A percentile compares a stretch with the other conserved stretches of the same genome.
These are phyloP conservation scores for Botrytis byssoidea DNA, from an alignment of 2,329 filamentous ascomycete species.

Conservation along the genomic window DNA sequence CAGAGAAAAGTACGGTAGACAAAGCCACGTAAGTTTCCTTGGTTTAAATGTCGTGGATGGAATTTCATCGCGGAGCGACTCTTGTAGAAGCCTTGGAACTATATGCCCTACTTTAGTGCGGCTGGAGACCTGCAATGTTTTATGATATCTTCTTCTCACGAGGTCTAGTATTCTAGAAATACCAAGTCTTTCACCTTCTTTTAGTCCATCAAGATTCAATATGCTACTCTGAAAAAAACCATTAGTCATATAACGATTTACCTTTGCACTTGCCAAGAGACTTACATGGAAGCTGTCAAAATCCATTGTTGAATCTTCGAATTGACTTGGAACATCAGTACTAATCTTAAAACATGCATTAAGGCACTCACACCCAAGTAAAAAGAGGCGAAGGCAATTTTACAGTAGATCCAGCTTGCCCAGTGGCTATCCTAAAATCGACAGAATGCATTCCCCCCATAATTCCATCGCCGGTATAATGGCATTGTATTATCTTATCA, in stretches of 20 bases:
- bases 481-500: slow-evolving; percentile 5
- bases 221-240: not conserved
- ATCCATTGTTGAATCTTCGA: slow-evolving; percentile 14
- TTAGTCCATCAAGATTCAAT: slow-evolving; percentile 20
- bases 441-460: slow-evolving; percentile 14
- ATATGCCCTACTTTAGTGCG: slow-evolving; percentile 25
- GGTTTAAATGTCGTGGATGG: slow-evolving; percentile 17
- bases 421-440: not conserved
- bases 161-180: slow-evolving; percentile 25
- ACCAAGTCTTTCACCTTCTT: slow-evolving; percentile 23
- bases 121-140: slow-evolving; percentile 26
- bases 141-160: slow-evolving; percentile 26
- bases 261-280: not conserved
- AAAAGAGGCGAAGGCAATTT: slow-evolving; percentile 4
- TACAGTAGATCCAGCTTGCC: not conserved
- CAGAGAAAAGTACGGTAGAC: slow-evolving; percentile 48
- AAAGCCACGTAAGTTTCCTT: slow-evolving; percentile 28
- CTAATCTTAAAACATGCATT: not conserved
- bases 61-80: slow-evolving; percentile 22
- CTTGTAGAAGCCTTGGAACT: slow-evolving; percentile 26
- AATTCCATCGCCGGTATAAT: slow-evolving; percentile 3
- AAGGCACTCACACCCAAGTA: slow-evolving; percentile 6
- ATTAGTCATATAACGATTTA: not conserved
- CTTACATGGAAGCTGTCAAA: slow-evolving; percentile 13
- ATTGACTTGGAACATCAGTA: slow-evolving; percentile 3